phyloP scores from a whole-genome alignment of 2,329 filamentous ascomycete species.

The Colletotrichum higginsianum region DNA sequence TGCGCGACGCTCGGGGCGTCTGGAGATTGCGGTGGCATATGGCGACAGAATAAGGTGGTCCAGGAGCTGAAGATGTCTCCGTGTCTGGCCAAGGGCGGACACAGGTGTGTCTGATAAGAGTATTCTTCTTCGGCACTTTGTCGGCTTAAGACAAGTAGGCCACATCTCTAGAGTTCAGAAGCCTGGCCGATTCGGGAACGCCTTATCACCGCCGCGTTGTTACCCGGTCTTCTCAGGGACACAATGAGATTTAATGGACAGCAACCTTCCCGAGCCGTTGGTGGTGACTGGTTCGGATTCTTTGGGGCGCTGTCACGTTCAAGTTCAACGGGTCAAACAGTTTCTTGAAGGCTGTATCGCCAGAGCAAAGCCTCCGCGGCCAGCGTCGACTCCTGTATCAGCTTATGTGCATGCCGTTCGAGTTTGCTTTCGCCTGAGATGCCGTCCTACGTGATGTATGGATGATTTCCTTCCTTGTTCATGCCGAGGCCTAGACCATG shows the following conservation, averaged over 20 bases:
- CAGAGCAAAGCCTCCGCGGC: slow-evolving; percentile 6
- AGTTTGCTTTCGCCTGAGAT: not conserved
- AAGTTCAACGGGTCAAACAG: slow-evolving; percentile 1
- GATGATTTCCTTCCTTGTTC: not conserved
- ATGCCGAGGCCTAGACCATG: not conserved
- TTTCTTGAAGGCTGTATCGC: not conserved
- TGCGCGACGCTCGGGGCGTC: not conserved
- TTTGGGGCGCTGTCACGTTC: not conserved
- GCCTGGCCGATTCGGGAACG: slow-evolving; percentile 2
- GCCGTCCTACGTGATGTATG: not conserved
- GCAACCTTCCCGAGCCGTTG: not conserved
- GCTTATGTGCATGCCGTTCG: not conserved
- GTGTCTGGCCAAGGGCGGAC: not conserved
- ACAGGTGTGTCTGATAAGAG: not conserved
- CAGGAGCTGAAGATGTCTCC: not conserved
- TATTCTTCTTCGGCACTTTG: not conserved
- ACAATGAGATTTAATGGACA: not conserved
- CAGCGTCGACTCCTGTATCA: slow-evolving; percentile 8
- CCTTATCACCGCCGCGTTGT: not conserved
- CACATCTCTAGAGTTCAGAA: not conserved
- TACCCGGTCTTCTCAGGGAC: slow-evolving; percentile 6
- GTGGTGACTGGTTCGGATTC: not conserved
- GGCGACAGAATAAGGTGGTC: slow-evolving; percentile 6
- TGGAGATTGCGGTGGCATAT: slow-evolving; percentile 12
- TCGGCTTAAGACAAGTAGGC: not conserved